Conservation (phyloP, 2,329 filamentous ascomycete genomes). For the Tolypocladium ovalisporum region DNA sequence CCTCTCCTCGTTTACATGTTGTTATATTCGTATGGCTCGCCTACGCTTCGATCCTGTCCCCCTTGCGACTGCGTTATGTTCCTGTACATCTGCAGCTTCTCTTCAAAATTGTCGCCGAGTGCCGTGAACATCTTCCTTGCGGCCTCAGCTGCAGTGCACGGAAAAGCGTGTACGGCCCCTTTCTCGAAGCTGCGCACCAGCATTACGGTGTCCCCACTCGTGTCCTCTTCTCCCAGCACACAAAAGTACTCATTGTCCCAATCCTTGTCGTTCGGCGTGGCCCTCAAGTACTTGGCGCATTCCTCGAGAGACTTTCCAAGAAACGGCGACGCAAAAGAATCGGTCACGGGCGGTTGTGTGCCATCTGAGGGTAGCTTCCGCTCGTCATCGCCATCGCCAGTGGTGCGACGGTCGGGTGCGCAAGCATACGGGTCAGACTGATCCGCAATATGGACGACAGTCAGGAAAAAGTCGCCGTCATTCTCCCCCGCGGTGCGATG, state of each 20-base stretch:
- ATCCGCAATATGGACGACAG: background rate
- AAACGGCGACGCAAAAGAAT: background rate
- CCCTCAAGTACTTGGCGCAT: background rate
- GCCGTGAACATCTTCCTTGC: background rate
- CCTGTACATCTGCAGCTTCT: background rate
- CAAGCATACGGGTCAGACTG: background rate
- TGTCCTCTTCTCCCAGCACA: background rate
- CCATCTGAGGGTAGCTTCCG: background rate
- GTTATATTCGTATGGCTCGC: background rate
- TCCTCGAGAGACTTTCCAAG: background rate
- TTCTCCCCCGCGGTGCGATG: background rate
- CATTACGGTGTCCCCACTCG: background rate
- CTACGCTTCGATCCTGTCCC: background rate
- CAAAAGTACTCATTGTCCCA: background rate
- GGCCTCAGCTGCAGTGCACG: background rate
- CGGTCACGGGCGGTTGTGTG: background rate
- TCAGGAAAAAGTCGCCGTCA: background rate
- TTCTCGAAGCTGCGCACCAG: background rate
- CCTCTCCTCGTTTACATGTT: no score
- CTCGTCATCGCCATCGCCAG: background rate
- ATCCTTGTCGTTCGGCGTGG: background rate
- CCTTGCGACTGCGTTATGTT: background rate
- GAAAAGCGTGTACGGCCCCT: background rate
- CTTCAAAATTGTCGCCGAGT: background rate
- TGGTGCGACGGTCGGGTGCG: background rate